phyloP scores from a whole-genome alignment of 768 basidiomycete genomes.

The Cystofilobasidium bisporidii region DNA sequence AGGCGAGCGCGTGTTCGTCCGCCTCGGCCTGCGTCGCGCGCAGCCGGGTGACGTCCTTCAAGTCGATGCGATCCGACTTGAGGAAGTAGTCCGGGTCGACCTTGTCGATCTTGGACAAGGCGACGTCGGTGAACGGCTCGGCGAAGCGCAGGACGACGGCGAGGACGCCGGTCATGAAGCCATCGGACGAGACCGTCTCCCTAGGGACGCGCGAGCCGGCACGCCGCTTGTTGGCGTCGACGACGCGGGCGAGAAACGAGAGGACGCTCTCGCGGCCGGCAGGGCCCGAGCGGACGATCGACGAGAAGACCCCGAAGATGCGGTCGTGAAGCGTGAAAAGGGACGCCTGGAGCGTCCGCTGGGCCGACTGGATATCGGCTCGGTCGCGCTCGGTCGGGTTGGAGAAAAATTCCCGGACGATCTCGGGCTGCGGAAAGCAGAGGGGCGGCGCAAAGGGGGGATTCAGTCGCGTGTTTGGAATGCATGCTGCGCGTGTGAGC shows the following conservation, averaged over 20 bases:
- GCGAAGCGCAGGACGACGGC: conserved; percentile 72
- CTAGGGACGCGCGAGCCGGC: conserved; percentile 91
- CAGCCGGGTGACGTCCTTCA: conserved; percentile 84
- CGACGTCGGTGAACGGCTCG: conserved; percentile 89
- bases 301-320: conserved; percentile 56
- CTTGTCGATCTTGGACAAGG: conserved; percentile 82
- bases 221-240: conserved; percentile 69
- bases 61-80: conserved; percentile 58
- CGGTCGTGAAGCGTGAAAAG: conserved; percentile 71
- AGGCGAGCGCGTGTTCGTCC: conserved; percentile 50
- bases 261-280: conserved; percentile 72
- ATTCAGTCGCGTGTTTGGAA: too few species aligned
- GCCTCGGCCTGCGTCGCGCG: conserved; percentile 86
- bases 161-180: conserved; percentile 86
- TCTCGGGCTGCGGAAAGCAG: conserved; percentile 60
- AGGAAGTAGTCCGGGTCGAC: conserved; percentile 78
- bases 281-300: conserved; percentile 72
- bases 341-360: conserved; percentile 74
- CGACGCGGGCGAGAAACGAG: conserved; percentile 64
- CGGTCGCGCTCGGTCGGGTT: conserved; percentile 66
- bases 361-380: conserved; percentile 70
- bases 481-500: too few species aligned
- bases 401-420: conserved; percentile 72
- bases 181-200: conserved; percentile 74
- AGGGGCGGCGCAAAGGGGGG: background rate